Conservation (phyloP, 2,329 filamentous ascomycete species). For the Fonsecaea erecta region DNA sequence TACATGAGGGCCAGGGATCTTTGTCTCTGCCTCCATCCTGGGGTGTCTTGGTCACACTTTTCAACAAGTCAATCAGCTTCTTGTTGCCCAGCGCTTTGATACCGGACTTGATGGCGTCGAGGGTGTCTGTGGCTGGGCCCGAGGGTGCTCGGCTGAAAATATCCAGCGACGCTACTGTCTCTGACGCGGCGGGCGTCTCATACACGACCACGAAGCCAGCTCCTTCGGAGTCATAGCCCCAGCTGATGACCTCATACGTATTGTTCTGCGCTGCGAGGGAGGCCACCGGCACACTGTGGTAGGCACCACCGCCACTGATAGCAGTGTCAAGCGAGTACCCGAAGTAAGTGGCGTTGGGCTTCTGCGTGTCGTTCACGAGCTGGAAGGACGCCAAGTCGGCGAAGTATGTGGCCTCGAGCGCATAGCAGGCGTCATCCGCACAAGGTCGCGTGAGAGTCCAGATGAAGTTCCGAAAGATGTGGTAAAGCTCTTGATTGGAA, state of each 20-base stretch:
- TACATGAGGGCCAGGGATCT: constrained; percentile 10
- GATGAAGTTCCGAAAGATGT: constrained; percentile 18
- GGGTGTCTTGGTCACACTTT: background rate
- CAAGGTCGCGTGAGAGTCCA: constrained; percentile 13
- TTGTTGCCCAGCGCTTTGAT: constrained; percentile 8
- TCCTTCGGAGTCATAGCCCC: constrained; percentile 10
- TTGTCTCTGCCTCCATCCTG: constrained; percentile 6
- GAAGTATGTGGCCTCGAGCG: constrained; percentile 1
- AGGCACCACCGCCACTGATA: background rate
- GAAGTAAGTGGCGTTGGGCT: constrained; percentile 13
- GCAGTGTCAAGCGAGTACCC: constrained; percentile 9
- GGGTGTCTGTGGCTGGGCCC: constrained; percentile 1
- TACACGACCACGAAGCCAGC: constrained; percentile 5
- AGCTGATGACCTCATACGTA: constrained; percentile 16
- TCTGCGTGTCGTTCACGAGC: constrained; percentile 11
- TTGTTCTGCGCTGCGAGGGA: constrained; percentile 12
- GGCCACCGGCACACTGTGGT: constrained; percentile 7
- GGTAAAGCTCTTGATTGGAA: constrained; percentile 15
- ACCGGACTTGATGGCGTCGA: constrained; percentile 10
- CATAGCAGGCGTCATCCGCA: background rate
- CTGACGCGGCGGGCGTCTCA: constrained; percentile 6
- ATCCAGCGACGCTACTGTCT: constrained; percentile 6
- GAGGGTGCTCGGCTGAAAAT: constrained; percentile 11
- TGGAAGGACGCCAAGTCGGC: constrained; percentile 11
- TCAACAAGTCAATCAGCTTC: background rate